phyloP scores from a whole-genome alignment of 768 basidiomycete genomes.

The Tricholoma matsutake region DNA sequence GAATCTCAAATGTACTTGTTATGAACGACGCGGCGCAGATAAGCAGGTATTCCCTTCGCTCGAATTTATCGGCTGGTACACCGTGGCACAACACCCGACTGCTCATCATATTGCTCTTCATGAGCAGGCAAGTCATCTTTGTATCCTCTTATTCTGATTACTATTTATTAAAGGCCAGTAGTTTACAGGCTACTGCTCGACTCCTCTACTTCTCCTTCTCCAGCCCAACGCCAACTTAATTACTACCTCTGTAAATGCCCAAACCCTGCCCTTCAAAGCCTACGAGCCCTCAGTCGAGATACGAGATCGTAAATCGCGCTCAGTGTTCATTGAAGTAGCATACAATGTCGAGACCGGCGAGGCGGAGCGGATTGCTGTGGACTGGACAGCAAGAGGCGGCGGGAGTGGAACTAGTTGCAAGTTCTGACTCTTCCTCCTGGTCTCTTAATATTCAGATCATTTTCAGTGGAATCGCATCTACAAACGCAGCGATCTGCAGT shows the following conservation, averaged over 20 bases:
- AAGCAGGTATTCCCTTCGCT: constrained; percentile 98
- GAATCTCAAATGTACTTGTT: constrained; percentile 1
- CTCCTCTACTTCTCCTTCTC: constrained; percentile 81
- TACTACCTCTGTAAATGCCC: constrained; percentile 43
- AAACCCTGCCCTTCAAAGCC: constrained; percentile 86
- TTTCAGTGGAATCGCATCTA: constrained; percentile 83
- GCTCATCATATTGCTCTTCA: constrained; percentile 78
- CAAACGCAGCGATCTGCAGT: constrained; percentile 93
- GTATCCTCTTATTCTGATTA: neutral
- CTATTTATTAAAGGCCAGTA: constrained; percentile 27
- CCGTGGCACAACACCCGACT: constrained; percentile 73
- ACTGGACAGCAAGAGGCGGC: constrained; percentile 88
- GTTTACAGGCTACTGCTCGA: constrained; percentile 85
- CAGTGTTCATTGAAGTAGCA: constrained; percentile 79
- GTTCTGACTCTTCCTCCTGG: constrained; percentile 24
- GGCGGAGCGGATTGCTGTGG: constrained; percentile 97
- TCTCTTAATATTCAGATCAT: constrained; percentile 3
- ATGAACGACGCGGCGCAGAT: constrained; percentile 47
- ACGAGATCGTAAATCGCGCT: constrained; percentile 69
- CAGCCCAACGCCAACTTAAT: constrained; percentile 15
- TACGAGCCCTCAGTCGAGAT: constrained; percentile 91
- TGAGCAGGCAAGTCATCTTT: constrained; percentile 58
- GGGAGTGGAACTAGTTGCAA: constrained; percentile 77
- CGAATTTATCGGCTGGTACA: constrained; percentile 99
- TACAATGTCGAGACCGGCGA: constrained; percentile 96